Evolutionary conservation across 2,329 filamentous ascomycete genomes (phyloP), one percentile per base, ranked within the genome.

Genomic region (Pestalotiopsis sp.): DNA sequence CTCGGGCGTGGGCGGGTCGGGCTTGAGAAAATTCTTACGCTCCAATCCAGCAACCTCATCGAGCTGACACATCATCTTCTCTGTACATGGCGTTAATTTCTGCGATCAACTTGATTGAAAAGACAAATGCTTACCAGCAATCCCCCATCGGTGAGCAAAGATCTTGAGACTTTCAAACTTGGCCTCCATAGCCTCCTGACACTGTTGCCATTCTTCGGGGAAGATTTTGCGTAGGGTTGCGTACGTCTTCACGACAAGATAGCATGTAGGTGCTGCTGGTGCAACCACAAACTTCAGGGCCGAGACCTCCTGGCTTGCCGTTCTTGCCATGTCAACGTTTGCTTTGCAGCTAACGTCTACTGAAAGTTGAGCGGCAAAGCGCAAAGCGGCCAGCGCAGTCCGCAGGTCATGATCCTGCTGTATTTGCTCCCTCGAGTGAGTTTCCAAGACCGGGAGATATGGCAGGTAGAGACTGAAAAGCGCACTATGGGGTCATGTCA

Each of bases 321-420:
- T 61, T 22, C 67, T 22, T 40, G 67, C 69, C 66, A 73, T 74
- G 30, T 74, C 70, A 1, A 68, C 67, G 69, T 77, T 78, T 7
- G 78, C 70, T 68, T 76, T 77, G 64, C 76, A 78, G 14, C 73
- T 75, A 38, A 78, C 77, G 67, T 78, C 76, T 9, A 73, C 76
- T 20, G 76, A 78, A 71, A 78, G 74, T 68, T 75, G 71, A 70
- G 74, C 76, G 3, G 76, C 76, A 66, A 78, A 78, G 11, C 74
- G 74, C 2, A 78, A 69, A 20, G 76, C 76, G 24, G 74, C 73
- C 0, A 78, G 64, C 7, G 76, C 76, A 4, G 74, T 73, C 7
- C 59, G 56, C 30, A 78, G 44, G 59, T 78, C 75, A 58, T 64
- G 24, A 68, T 73, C 6, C 4, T 65, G 40, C 44, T 70, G 65